These are phyloP conservation scores for Fragilaria crotonensis DNA, from an alignment of 108 stramenopile species.

Conservation along the genomic window DNA sequence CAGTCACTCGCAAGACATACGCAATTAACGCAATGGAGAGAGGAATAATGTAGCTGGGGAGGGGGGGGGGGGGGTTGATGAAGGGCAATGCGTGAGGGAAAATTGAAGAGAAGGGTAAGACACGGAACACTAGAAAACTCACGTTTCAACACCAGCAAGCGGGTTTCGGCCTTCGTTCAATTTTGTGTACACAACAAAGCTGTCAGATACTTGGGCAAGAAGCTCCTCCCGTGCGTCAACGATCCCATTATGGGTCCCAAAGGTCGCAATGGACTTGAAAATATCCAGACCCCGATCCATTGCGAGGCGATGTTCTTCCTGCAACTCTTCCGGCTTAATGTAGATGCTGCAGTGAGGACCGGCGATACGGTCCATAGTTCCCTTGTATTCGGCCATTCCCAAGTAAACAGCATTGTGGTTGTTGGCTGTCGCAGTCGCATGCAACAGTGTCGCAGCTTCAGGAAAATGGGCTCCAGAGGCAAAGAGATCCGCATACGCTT, in stretches of 20 bases:
- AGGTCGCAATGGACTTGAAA: conserved; percentile 90
- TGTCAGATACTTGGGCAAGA: conserved; percentile 51
- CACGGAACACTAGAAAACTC: conserved; percentile 20
- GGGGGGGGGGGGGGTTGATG: background rate
- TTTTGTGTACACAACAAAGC: conserved; percentile 61
- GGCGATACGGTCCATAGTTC: conserved; percentile 80
- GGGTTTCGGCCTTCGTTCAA: conserved; percentile 90
- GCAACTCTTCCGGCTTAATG: conserved; percentile 64
- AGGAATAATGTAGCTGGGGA: conserved; percentile 79
- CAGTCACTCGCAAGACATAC: conserved; percentile 67
- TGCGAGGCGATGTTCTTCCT: conserved; percentile 51
- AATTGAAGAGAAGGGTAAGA: background rate
- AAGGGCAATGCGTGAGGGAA: background rate
- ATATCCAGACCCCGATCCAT: conserved; percentile 38
- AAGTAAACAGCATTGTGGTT: conserved; percentile 82
- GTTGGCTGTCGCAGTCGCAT: conserved; percentile 94
- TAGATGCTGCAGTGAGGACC: conserved; percentile 74
- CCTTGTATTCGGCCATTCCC: conserved; percentile 77
- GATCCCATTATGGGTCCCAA: conserved; percentile 80
- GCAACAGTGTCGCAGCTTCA: conserved; percentile 92
- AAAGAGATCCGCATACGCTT: conserved; percentile 92
- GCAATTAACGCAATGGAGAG: conserved; percentile 64
- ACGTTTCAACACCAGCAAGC: conserved; percentile 81
- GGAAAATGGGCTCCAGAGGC: conserved; percentile 87
- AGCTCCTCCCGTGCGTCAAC: conserved; percentile 53